Conservation (phyloP, 2,329 filamentous ascomycete genomes). For the Trichoderma lentiforme region DNA sequence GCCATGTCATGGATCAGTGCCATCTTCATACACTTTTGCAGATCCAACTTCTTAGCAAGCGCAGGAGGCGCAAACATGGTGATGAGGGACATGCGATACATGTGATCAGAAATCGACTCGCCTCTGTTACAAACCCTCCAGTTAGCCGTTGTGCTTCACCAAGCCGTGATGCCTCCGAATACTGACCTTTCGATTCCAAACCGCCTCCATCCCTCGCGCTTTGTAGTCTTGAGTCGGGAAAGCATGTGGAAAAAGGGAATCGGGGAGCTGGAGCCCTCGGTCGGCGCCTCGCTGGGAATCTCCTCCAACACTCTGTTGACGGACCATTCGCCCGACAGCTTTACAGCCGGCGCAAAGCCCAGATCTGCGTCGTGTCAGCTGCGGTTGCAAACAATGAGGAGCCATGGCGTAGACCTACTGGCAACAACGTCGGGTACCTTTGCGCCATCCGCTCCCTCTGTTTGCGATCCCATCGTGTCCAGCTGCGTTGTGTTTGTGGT, state of each 20-base stretch:
- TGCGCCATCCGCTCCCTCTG: not conserved
- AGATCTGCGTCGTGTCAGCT: conserved; percentile 22
- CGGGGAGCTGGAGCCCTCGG: conserved; percentile 65
- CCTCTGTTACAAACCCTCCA: conserved; percentile 44
- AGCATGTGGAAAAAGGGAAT: conserved; percentile 92
- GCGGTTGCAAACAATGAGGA: not conserved
- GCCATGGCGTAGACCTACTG: conserved; percentile 22
- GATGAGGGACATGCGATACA: conserved; percentile 99
- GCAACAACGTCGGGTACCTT: conserved; percentile 23
- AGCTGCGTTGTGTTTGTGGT: not conserved
- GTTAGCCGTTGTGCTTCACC: not conserved
- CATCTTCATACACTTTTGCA: conserved; percentile 88
- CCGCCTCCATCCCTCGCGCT: conserved; percentile 91
- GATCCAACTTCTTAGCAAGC: conserved; percentile 68
- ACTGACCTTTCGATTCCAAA: conserved; percentile 67
- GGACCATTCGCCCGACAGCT: conserved; percentile 49
- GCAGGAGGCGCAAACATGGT: conserved; percentile 83
- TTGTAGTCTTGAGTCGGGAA: conserved; percentile 91
- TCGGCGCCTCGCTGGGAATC: conserved; percentile 53
- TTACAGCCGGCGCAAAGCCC: conserved; percentile 36
- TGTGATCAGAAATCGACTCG: conserved; percentile 96
- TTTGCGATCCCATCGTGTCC: conserved; percentile 6
- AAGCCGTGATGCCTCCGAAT: too few species aligned
- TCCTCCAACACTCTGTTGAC: conserved; percentile 62
- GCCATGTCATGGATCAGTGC: conserved; percentile 97